Base-by-base conservation (phyloP, 1,284 basidiomycete genomes). In the Ustilago trichophora region DNA sequence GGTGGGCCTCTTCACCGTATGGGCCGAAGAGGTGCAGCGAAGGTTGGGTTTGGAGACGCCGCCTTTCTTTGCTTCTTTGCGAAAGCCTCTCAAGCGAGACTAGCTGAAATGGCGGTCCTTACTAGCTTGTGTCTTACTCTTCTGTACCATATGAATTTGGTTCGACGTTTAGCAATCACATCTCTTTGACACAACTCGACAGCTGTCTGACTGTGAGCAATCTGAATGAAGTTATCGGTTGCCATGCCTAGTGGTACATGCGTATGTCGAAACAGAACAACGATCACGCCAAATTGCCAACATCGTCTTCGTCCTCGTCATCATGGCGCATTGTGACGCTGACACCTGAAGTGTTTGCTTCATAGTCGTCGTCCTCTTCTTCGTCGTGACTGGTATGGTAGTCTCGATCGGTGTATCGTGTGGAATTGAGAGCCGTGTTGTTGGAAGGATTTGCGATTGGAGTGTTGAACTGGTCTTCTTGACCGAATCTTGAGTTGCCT, bases 251-350 rank as follows among this genome's bases (percentile, higher is more conserved):
- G n/a, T n/a, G n/a, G n/a, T n/a, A n/a, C n/a, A n/a, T n/a, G n/a
- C n/a, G n/a, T n/a, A n/a, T n/a, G n/a, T n/a, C n/a, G n/a, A n/a
- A n/a, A n/a, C n/a, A n/a, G 27, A 29, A 13, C 27, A 29, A 7
- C 8, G 27, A 29, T 44, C 45, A 56, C 5, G 60, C 54, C 27
- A 54, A 24, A 21, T 49, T 22, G 6, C 36, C 32, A 15, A 38
- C 37, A 16, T 45, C 40, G 15, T 73, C 64, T 11, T 72, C 59
- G 15, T 73, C 71, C 3, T 73, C 72, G 6, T 73, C 71, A 16
- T 73, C 72, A 6, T 43, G 58, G 7, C 72, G 53, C 63, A 73
- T 65, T 51, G 63, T 73, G 44, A 73, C 56, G 1, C 58, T 73
- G 33, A 73, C 72, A 16, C 72, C 72, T 41, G 52, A 60, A 4